Base-by-base conservation (phyloP, 108 stramenopile species). In the Pinguiococcus pyrenoidosus region DNA sequence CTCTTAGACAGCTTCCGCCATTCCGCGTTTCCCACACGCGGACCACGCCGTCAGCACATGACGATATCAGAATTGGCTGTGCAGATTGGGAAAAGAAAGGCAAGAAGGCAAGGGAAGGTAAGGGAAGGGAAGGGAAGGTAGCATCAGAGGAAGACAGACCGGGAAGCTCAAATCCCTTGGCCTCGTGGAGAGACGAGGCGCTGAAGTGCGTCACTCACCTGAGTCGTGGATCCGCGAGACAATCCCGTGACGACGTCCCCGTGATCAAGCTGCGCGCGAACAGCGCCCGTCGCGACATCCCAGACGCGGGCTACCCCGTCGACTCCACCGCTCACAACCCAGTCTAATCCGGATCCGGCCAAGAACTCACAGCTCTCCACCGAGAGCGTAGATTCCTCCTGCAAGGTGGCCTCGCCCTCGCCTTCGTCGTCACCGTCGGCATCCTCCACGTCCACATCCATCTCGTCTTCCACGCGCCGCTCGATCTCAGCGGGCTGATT, bases 301-400 rank as follows among this genome's bases (percentile, higher is more conserved):
- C 85, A 91, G 42, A 91, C 72, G 54, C 84, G 84, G 38, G 87
- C 58, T 1, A 66, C 54, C 21, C 85, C 82, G 50, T 91, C 83
- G 4, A 79, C 71, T 17, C 82, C 85, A 22, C 83, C 89, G 0
- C 85, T 83, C 17, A 85, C 87, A 54, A 76, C 64, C 83, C 87
- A 85, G 3, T 79, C 73, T 25, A 75, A 68, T 26, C 56, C 46
- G 14, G 52, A 30, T 39, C 66, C 52, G 17, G 63, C 66, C 59
- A 63, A 77, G 56, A 95, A 91, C 8, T 81, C 89, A 3, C 91
- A 87, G 4, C 81, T 74, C 63, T 92, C 93, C 25, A 92, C 84
- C 14, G 80, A 77, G 16, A 30, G 27, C 16, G 14, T 35, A 16
- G 16, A 16, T 35, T 47, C 46, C 3, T 29, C 14, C 28, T 30